Evolutionary conservation across 1,139 yeast species (phyloP).

Genomic region (Suhomyces anneliseae): DNA sequence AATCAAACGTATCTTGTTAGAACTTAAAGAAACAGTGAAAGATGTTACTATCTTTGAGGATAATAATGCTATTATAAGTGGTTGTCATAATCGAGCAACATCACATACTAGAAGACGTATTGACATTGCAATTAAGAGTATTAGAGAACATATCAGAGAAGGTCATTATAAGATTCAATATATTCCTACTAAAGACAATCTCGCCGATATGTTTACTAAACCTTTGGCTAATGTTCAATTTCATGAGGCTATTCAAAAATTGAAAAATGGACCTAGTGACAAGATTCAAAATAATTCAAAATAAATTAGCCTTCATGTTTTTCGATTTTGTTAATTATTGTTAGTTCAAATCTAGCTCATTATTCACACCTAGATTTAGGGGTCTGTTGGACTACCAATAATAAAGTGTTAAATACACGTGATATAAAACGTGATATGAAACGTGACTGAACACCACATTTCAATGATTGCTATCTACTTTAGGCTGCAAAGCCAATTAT

Average conservation of each 20-base stretch:
- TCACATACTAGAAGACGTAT: neutral
- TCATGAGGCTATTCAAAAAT: neutral
- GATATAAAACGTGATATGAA: no score
- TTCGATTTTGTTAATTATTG: neutral
- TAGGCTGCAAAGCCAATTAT: no score
- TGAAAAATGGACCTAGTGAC: neutral
- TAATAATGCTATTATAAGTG: neutral
- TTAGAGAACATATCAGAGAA: neutral
- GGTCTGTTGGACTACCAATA: neutral
- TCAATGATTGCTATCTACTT: no score
- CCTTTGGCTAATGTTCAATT: neutral
- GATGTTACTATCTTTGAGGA: neutral
- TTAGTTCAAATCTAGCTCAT: neutral
- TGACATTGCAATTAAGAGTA: neutral
- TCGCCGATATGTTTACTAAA: neutral
- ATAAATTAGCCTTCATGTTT: no score
- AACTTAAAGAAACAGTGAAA: neutral
- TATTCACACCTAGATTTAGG: neutral
- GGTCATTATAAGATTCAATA: neutral
- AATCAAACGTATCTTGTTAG: neutral
- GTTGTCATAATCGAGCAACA: neutral
- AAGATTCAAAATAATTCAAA: neutral
- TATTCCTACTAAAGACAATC: neutral
- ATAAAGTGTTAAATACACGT: no score
- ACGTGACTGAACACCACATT: no score